Conservation (phyloP, 176 grass and related monocot species). For the Tillandsia leiboldiana region DNA sequence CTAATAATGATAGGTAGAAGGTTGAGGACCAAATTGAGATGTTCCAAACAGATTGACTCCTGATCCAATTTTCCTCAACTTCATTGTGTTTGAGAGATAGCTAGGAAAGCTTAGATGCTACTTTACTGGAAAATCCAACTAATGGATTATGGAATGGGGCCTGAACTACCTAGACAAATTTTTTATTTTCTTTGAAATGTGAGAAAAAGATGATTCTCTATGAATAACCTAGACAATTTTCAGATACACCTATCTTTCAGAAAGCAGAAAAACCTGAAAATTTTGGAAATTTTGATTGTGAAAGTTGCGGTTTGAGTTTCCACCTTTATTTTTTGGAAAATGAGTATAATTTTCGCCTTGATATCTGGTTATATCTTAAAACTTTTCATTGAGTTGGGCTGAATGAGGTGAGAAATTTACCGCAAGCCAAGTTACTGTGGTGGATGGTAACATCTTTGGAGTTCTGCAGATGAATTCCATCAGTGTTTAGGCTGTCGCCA, state of each 20-base stretch:
- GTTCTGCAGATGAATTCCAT: conserved; percentile 98
- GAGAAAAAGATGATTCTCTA: too few species aligned
- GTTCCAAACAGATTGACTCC: too few species aligned
- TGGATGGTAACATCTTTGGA: conserved; percentile 94
- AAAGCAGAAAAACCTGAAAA: too few species aligned
- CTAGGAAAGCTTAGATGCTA: not conserved
- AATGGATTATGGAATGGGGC: not conserved
- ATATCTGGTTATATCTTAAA: not conserved
- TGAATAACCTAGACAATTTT: too few species aligned
- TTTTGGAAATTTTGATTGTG: not conserved
- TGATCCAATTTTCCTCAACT: not conserved
- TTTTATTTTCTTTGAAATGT: not conserved
- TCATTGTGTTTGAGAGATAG: not conserved
- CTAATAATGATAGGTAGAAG: too few species aligned
- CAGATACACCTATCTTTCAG: too few species aligned
- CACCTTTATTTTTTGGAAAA: not conserved
- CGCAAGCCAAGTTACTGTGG: conserved; percentile 72
- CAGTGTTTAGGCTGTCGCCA: conserved; percentile 78
- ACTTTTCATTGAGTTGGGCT: not conserved
- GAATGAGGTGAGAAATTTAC: conserved; percentile 24
- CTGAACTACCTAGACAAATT: not conserved
- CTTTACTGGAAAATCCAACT: not conserved
- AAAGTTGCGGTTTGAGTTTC: not conserved
- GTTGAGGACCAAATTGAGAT: too few species aligned
- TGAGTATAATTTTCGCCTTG: too few species aligned